These are phyloP conservation scores for Penicillium paradoxum DNA, from an alignment of 495 filamentous ascomycete genomes.

Conservation along the genomic window DNA sequence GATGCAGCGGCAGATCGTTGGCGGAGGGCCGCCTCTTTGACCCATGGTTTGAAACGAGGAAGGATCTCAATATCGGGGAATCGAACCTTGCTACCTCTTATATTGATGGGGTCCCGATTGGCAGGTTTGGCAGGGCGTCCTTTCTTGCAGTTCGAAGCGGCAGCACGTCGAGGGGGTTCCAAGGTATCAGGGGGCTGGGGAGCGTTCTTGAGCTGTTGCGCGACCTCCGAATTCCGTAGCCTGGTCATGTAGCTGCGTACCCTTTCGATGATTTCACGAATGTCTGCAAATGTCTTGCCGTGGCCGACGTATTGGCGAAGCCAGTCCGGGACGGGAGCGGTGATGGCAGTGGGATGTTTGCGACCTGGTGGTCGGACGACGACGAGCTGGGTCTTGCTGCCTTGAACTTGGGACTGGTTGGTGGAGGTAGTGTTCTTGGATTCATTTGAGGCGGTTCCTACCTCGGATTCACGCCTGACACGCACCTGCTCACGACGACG, in stretches of 20 bases:
- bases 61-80: conserved; percentile 69
- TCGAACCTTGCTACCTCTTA: conserved; percentile 4
- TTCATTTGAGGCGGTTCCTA: neutral
- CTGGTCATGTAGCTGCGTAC: conserved; percentile 18
- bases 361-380: conserved; percentile 4
- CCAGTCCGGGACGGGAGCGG: conserved; percentile 32
- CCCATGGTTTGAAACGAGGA: conserved; percentile 45
- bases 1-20: neutral
- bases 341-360: conserved; percentile 18
- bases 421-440: neutral
- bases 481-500: conserved; percentile 20
- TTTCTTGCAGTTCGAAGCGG: neutral
- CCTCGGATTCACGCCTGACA: conserved; percentile 12
- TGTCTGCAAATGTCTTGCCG: conserved; percentile 28
- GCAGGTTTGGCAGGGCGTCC: neutral
- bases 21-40: conserved; percentile 7
- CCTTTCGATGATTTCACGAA: conserved; percentile 23
- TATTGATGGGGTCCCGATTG: neutral
- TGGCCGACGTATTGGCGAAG: conserved; percentile 23
- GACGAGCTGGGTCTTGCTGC: neutral
- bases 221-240: conserved; percentile 2
- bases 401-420: neutral
- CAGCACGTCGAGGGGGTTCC: neutral
- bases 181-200: neutral
- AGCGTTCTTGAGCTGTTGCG: neutral